phyloP scores from a whole-genome alignment of 2,329 filamentous ascomycete species.

The Penicillium sp. region DNA sequence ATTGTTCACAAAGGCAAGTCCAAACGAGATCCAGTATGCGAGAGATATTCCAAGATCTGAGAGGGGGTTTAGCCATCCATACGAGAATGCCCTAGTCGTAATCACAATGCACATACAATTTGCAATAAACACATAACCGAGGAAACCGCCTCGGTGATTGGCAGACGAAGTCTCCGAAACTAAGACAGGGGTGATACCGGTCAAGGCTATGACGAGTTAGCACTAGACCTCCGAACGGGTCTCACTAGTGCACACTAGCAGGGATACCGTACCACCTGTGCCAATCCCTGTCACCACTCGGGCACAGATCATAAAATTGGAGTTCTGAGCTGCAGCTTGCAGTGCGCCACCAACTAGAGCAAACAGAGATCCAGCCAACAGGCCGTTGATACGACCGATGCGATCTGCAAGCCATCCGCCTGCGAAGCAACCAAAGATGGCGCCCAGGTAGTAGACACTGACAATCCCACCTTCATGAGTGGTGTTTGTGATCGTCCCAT shows the following conservation, averaged over 20 bases:
- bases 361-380: slow-evolving; percentile 50
- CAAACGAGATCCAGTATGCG: slow-evolving; percentile 40
- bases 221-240: neutral
- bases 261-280: slow-evolving; percentile 44
- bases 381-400: slow-evolving; percentile 54
- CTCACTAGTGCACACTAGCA: slow-evolving; percentile 9
- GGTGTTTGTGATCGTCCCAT: slow-evolving; percentile 50
- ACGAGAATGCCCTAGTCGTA: neutral
- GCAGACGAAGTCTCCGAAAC: slow-evolving; percentile 52
- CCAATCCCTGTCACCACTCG: slow-evolving; percentile 55
- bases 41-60: slow-evolving; percentile 49
- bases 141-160: slow-evolving; percentile 47
- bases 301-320: slow-evolving; percentile 52
- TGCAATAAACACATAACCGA: slow-evolving; percentile 54
- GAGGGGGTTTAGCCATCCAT: slow-evolving; percentile 1
- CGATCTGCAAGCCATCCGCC: slow-evolving; percentile 54
- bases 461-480: slow-evolving; percentile 55
- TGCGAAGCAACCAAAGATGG: slow-evolving; percentile 52
- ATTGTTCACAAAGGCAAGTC: slow-evolving; percentile 34
- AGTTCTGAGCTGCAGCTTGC: slow-evolving; percentile 47
- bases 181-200: slow-evolving; percentile 51
- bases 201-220: slow-evolving; percentile 35
- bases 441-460: slow-evolving; percentile 56
- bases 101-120: slow-evolving; percentile 38
- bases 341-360: slow-evolving; percentile 52